These are phyloP conservation scores for Cladorrhinum sp. DNA, from an alignment of 2,329 filamentous ascomycete species.

Conservation along the genomic window DNA sequence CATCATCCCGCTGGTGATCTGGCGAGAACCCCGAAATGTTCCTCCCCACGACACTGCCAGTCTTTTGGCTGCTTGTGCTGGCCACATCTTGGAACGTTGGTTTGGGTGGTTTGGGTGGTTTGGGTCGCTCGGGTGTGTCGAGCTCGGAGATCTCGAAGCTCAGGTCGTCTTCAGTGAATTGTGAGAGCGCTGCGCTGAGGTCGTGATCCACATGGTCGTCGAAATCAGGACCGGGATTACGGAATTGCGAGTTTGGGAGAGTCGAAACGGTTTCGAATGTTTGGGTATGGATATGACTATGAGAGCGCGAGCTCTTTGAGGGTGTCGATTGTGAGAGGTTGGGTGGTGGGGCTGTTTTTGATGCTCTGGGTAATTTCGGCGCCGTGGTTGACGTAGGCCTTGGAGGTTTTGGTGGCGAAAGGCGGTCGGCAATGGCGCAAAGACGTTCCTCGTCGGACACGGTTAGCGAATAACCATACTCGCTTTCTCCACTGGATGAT, in stretches of 20 bases:
- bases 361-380: not conserved
- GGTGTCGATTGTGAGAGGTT: not conserved
- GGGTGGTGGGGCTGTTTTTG: slow-evolving; percentile 1
- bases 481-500: slow-evolving; percentile 33
- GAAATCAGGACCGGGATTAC: not conserved
- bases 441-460: slow-evolving; percentile 45
- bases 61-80: not conserved
- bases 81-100: not conserved
- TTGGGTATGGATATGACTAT: not conserved
- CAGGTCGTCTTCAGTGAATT: slow-evolving; percentile 25
- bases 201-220: slow-evolving; percentile 5
- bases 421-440: slow-evolving; percentile 26
- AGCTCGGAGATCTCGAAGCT: slow-evolving; percentile 24
- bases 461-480: slow-evolving; percentile 48
- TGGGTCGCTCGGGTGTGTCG: slow-evolving; percentile 2
- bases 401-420: slow-evolving; percentile 18
- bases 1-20: slow-evolving; percentile 9
- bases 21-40: not conserved
- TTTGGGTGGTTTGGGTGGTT: not conserved
- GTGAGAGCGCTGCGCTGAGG: slow-evolving; percentile 15
- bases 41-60: not conserved
- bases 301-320: not conserved
- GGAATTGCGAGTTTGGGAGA: not conserved
- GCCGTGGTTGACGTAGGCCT: not conserved
- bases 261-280: not conserved